Evolutionary conservation across 1,139 yeast species (phyloP), one percentile per base, ranked within the genome.

Genomic region (Pichia sp.): DNA sequence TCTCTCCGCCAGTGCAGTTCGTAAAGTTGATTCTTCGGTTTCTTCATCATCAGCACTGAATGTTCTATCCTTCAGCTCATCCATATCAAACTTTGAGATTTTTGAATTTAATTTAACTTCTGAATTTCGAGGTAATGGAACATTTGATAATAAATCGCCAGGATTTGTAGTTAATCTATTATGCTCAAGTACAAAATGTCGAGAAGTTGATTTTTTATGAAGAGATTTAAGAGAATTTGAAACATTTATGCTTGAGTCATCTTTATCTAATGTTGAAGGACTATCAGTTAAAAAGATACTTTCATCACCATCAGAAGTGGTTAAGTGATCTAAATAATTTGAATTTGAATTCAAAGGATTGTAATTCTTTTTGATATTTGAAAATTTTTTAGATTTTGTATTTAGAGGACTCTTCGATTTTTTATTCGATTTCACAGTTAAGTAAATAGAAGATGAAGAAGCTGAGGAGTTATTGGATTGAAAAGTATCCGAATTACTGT

Each of bases 81-180:
- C 56, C 27, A 57, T 54, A 12, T 51, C 58, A 8, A 44, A 4
- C 7, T 39, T 35, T 6, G 52, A 36, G 4, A 51, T n/a, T 41
- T 32, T 26, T 6, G 33, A 20, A 30, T 36, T 43, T 6, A 51
- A 29, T 25, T 49, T 41, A 16, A 49, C 34, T 5, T 47, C 50
- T 4, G 45, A 36, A 27, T 65, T 71, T 51, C 90, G 69, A 1
- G 89, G 77, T 4, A 87, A 64, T 0, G 96, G 94, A 0, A 84
- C 96, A 43, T 85, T 85, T 0, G 95, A 84, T 16, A 87, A 65
- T 46, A 87, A 69, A 61, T 87, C 96, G 29, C 96, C 96, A 0
- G 96, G 96, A 48, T 85, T 83, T 12, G 78, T 65, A 29, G 77
- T 72, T 23, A 70, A 70, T 40, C 82, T 68, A 1, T 89, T 76